Evolutionary conservation across 345 rosid genomes (phyloP).

Genomic region (Eutrema yunnanense): DNA sequence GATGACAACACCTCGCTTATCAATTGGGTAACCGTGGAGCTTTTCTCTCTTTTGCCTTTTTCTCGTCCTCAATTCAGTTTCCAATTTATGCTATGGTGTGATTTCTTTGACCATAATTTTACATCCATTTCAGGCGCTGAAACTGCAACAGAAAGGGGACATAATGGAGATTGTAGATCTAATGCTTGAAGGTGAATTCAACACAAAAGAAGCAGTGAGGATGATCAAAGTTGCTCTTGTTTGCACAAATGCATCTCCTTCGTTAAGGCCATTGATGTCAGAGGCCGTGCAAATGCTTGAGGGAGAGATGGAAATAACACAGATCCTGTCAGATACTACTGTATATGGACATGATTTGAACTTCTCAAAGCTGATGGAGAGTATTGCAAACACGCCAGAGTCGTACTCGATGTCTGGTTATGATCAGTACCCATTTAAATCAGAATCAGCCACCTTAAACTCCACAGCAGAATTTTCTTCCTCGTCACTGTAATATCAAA

Average conservation of each 20-base stretch:
- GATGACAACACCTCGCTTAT: conserved; percentile 29
- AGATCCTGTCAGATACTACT: conserved; percentile 19
- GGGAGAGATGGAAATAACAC: conserved; percentile 20
- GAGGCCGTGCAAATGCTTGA: conserved; percentile 34
- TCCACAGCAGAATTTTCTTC: not conserved
- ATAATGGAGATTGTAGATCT: conserved; percentile 32
- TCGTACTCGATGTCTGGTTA: not conserved
- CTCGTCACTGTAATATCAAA: not conserved
- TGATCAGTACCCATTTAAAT: conserved; percentile 10
- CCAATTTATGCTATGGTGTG: not conserved
- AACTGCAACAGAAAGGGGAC: conserved; percentile 23
- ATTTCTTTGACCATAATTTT: not conserved
- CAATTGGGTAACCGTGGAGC: conserved; percentile 33
- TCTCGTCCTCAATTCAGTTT: not conserved
- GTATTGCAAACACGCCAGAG: not conserved
- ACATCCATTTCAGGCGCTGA: conserved; percentile 20
- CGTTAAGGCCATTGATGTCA: conserved; percentile 37
- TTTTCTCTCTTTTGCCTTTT: not conserved
- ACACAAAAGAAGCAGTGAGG: conserved; percentile 28
- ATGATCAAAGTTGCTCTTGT: conserved; percentile 37
- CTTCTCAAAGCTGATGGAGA: conserved; percentile 18
- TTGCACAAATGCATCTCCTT: conserved; percentile 37
- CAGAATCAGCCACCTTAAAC: conserved; percentile 2
- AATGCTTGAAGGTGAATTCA: conserved; percentile 16
- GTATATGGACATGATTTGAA: conserved; percentile 21